Conservation (phyloP, 331 rosid species). For the Malus hybrid region DNA sequence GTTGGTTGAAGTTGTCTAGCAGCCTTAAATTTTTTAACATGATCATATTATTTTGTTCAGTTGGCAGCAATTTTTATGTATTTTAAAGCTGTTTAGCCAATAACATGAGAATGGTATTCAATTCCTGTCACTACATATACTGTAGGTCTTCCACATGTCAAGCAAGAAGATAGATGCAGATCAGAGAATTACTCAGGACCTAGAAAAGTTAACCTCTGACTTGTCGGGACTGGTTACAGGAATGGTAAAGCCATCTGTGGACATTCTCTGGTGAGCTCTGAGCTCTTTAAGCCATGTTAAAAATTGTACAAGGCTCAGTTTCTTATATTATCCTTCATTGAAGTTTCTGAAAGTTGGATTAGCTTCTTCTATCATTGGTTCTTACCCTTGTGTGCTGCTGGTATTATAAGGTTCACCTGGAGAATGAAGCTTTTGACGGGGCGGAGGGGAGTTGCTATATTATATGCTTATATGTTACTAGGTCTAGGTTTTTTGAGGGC, state of each 20-base stretch:
- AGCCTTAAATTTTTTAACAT: background rate
- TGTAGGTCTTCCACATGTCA: conserved; percentile 92
- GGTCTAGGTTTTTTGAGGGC: conserved; percentile 87
- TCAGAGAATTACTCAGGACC: conserved; percentile 91
- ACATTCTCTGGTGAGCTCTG: conserved; percentile 89
- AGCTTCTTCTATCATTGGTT: background rate
- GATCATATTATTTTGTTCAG: background rate
- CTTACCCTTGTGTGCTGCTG: conserved; percentile 1
- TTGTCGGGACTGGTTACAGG: conserved; percentile 95
- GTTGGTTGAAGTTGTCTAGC: background rate
- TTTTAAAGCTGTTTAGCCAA: background rate
- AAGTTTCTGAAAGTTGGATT: conserved; percentile 1
- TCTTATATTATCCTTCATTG: background rate
- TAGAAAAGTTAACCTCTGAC: conserved; percentile 82
- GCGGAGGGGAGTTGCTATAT: conserved; percentile 85
- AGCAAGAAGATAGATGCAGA: conserved; percentile 81
- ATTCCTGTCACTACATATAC: conserved; percentile 19
- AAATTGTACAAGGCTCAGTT: background rate
- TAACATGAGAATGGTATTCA: background rate
- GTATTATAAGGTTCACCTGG: conserved; percentile 86
- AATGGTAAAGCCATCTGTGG: conserved; percentile 93
- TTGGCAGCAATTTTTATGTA: background rate
- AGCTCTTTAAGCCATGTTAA: conserved; percentile 21
- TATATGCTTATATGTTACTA: conserved; percentile 89
- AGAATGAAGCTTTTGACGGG: conserved; percentile 98